These are phyloP conservation scores for Boletus pseudopeckii DNA, from an alignment of 768 basidiomycete species.

Conservation along the genomic window DNA sequence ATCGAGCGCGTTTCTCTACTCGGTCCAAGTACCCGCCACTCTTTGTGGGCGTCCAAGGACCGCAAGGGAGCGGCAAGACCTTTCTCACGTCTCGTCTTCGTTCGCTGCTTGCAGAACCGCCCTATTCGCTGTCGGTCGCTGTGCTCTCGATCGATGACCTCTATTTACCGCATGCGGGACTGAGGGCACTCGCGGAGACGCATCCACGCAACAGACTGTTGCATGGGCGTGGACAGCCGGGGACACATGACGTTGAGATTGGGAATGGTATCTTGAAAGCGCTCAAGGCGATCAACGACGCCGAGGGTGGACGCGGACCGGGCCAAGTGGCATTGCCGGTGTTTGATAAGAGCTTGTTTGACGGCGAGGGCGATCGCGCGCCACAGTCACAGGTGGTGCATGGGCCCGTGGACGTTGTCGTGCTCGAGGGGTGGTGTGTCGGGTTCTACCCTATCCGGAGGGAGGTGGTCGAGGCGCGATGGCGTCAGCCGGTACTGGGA, in stretches of 20 bases:
- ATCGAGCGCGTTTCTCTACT: slow-evolving; percentile 24
- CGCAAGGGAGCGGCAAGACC: slow-evolving; percentile 93
- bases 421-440: slow-evolving; percentile 96
- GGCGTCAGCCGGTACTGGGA: slow-evolving; percentile 35
- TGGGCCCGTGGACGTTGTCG: slow-evolving; percentile 69
- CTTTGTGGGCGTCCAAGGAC: slow-evolving; percentile 87
- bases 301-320: background rate
- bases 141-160: slow-evolving; percentile 82
- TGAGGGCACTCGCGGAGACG: slow-evolving; percentile 50
- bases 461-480: slow-evolving; percentile 51
- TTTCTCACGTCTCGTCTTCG: slow-evolving; percentile 64
- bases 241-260: slow-evolving; percentile 82
- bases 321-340: slow-evolving; percentile 55
- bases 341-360: slow-evolving; percentile 83
- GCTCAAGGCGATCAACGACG: slow-evolving; percentile 43
- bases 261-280: slow-evolving; percentile 50
- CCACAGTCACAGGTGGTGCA: slow-evolving; percentile 40
- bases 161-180: slow-evolving; percentile 69
- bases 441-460: slow-evolving; percentile 70
- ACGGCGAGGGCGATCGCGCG: slow-evolving; percentile 82
- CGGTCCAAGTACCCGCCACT: slow-evolving; percentile 46
- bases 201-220: slow-evolving; percentile 61
- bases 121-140: slow-evolving; percentile 52
- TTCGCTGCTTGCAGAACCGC: slow-evolving; percentile 39
- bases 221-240: slow-evolving; percentile 85